These are phyloP conservation scores for Pulveroboletus sp. DNA, from an alignment of 768 basidiomycete genomes.

Conservation along the genomic window DNA sequence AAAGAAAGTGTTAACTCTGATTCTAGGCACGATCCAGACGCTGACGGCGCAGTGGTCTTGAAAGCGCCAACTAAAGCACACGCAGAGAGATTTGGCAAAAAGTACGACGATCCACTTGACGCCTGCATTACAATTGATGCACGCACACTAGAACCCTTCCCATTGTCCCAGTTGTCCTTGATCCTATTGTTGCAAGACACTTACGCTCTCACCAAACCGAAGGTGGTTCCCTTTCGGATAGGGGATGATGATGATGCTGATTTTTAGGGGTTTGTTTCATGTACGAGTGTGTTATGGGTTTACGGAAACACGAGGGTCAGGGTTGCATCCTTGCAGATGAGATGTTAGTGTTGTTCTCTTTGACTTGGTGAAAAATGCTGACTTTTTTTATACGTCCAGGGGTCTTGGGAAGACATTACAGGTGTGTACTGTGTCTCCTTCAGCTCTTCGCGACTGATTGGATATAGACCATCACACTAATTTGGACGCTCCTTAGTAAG, in stretches of 20 bases:
- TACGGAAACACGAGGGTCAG: constrained; percentile 84
- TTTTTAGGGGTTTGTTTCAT: constrained; percentile 73
- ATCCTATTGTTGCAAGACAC: constrained; percentile 71
- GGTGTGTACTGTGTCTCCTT: constrained; percentile 31
- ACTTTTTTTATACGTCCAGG: constrained; percentile 41
- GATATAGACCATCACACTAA: constrained; percentile 70
- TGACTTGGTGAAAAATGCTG: constrained; percentile 3
- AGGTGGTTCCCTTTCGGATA: constrained; percentile 41
- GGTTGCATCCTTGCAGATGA: constrained; percentile 98
- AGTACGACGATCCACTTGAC: constrained; percentile 36
- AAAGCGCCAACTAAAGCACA: constrained; percentile 67
- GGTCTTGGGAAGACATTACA: constrained; percentile 96
- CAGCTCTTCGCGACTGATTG: constrained; percentile 7
- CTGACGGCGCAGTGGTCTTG: constrained; percentile 82
- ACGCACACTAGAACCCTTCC: constrained; percentile 46
- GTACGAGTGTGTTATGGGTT: constrained; percentile 95
- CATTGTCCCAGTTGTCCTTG: constrained; percentile 80
- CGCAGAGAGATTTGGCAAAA: constrained; percentile 62
- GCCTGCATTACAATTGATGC: constrained; percentile 1
- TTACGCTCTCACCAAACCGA: constrained; percentile 89
- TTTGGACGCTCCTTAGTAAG: constrained; percentile 90
- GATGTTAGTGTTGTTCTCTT: constrained; percentile 49
- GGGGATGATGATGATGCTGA: background rate
- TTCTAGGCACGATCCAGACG: constrained; percentile 69
- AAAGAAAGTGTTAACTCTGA: background rate